Percentiles rank a stretch among this genome's conserved stretches.
phyloP scores from a whole-genome alignment of 169 alveolate species.

The Plasmodium gallinaceum region DNA sequence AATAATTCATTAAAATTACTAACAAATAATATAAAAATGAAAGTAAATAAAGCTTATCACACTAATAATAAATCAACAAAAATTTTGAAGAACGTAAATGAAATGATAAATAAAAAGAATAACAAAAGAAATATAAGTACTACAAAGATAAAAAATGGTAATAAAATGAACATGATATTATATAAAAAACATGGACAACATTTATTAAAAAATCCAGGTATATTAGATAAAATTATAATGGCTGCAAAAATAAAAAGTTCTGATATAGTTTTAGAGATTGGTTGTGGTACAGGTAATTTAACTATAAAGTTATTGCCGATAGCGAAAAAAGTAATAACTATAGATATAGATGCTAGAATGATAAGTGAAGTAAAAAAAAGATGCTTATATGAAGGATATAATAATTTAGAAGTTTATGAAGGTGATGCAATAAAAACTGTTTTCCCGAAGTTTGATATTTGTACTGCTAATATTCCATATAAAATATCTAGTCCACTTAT shows the following conservation, averaged over 20 bases:
- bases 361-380: constrained; percentile 98
- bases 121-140: constrained; percentile 46
- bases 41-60: constrained; percentile 27
- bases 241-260: constrained; percentile 98
- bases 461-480: constrained; percentile 99
- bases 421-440: constrained; percentile 96
- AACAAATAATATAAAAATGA: constrained; percentile 22
- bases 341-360: constrained; percentile 99
- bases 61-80: constrained; percentile 8
- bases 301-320: constrained; percentile 96
- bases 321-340: constrained; percentile 97
- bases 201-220: constrained; percentile 97
- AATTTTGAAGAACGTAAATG: constrained; percentile 41
- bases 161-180: constrained; percentile 86
- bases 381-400: constrained; percentile 89
- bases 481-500: constrained; percentile 99
- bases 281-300: constrained; percentile 99
- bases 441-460: constrained; percentile 97
- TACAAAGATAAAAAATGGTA: constrained; percentile 50
- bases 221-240: constrained; percentile 94
- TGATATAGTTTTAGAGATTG: constrained; percentile 98
- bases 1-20: neutral
- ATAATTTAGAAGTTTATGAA: constrained; percentile 90
- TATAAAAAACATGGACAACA: constrained; percentile 98
- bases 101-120: constrained; percentile 35